Conservation (phyloP, 192 early-diverging fungal species). For the Podila epigama region DNA sequence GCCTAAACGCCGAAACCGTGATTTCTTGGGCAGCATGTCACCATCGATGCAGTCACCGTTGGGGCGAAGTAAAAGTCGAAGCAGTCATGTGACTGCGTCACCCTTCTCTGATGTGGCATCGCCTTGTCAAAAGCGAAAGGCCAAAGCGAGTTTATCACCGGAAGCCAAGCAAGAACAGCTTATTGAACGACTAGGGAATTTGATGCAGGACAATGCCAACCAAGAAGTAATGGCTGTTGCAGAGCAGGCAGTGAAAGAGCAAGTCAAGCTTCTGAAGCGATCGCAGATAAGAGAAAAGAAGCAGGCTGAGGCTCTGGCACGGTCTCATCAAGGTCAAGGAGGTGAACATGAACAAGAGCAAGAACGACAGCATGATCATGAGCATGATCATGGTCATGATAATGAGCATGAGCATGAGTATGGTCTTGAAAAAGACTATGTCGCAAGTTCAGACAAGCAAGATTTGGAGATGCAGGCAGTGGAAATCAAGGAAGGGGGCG, state of each 20-base stretch:
- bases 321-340: background rate
- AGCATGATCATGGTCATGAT: too few species aligned
- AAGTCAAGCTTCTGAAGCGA: constrained; percentile 8
- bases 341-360: background rate
- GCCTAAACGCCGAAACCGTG: background rate
- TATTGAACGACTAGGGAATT: constrained; percentile 24
- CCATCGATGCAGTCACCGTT: background rate
- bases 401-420: too few species aligned
- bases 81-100: too few species aligned
- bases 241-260: constrained; percentile 23
- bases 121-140: constrained; percentile 3
- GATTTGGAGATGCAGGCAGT: too few species aligned
- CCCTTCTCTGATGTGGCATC: constrained; percentile 2
- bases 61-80: too few species aligned
- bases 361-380: background rate
- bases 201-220: constrained; percentile 37
- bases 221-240: constrained; percentile 32
- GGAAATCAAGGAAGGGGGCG: too few species aligned
- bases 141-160: constrained; percentile 1
- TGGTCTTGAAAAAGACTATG: too few species aligned
- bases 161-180: constrained; percentile 14
- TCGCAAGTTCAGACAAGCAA: too few species aligned
- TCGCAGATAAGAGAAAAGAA: constrained; percentile 33
- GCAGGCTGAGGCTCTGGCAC: constrained; percentile 1
- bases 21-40: background rate